These are phyloP conservation scores for Penicillium paxilli DNA, from an alignment of 495 filamentous ascomycete species.

Conservation along the genomic window DNA sequence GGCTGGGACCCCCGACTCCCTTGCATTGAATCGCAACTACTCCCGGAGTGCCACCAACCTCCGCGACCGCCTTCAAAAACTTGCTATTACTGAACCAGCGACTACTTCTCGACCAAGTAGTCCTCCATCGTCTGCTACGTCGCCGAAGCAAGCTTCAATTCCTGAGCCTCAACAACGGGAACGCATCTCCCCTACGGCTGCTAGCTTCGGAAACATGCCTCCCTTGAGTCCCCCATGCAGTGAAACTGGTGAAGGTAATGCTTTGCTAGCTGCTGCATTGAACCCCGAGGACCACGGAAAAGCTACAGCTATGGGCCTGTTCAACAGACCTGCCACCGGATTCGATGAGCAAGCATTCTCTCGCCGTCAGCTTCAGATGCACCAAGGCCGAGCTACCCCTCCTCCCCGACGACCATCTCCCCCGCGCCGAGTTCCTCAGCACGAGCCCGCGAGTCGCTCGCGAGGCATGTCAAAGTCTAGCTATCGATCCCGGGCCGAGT, in stretches of 20 bases:
- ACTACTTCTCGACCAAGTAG: slow-evolving; percentile 47
- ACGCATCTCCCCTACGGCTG: slow-evolving; percentile 21
- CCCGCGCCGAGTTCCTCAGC: slow-evolving; percentile 31
- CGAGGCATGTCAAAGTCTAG: slow-evolving; percentile 44
- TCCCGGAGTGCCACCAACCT: slow-evolving; percentile 59
- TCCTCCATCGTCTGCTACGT: slow-evolving; percentile 47
- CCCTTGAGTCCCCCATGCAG: slow-evolving; percentile 74
- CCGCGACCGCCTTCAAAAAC: slow-evolving; percentile 55
- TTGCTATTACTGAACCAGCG: slow-evolving; percentile 41
- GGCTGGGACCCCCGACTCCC: slow-evolving; percentile 39
- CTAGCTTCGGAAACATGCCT: slow-evolving; percentile 50
- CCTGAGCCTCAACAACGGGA: slow-evolving; percentile 27
- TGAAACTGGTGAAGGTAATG: slow-evolving; percentile 60
- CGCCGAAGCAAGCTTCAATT: slow-evolving; percentile 26
- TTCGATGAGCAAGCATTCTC: slow-evolving; percentile 86
- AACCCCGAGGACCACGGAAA: slow-evolving; percentile 80
- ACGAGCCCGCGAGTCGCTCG: slow-evolving; percentile 35
- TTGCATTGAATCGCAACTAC: slow-evolving; percentile 36
- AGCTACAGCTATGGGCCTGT: slow-evolving; percentile 80
- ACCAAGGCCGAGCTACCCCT: slow-evolving; percentile 59
- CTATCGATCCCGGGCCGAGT: slow-evolving; percentile 45
- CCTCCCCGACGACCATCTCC: slow-evolving; percentile 36
- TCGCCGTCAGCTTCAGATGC: slow-evolving; percentile 76
- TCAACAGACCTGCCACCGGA: slow-evolving; percentile 71
- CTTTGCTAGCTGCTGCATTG: slow-evolving; percentile 56